Percentiles rank a stretch among this genome's conserved stretches.
Conservation (phyloP, 768 basidiomycete species). For the Mycena venus region DNA sequence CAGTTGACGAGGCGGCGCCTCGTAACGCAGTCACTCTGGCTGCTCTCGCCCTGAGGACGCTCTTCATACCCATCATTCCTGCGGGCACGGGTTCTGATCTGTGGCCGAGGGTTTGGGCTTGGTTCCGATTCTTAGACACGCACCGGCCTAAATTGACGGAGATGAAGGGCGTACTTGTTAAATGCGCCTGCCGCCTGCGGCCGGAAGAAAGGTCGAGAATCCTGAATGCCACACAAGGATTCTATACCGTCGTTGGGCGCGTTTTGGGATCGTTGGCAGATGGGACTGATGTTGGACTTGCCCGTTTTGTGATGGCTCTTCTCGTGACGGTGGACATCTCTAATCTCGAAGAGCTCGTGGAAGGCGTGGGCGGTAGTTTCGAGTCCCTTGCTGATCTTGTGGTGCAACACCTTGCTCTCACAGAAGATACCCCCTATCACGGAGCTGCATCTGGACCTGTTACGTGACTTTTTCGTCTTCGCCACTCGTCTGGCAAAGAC, state of each 20-base stretch:
- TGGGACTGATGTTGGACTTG: neutral
- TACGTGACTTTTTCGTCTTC: neutral
- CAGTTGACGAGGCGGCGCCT: neutral
- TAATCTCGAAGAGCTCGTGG: neutral
- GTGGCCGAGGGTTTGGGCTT: slow-evolving; percentile 5
- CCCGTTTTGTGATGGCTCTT: neutral
- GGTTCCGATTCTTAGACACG: neutral
- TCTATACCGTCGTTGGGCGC: neutral
- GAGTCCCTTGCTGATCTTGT: neutral
- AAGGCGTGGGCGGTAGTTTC: neutral
- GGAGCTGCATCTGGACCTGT: neutral
- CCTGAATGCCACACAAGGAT: neutral
- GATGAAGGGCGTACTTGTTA: neutral
- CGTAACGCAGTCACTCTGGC: neutral
- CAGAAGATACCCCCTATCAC: neutral
- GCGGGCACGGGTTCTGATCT: neutral
- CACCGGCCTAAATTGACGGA: neutral
- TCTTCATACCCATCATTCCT: neutral
- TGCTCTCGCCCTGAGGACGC: neutral
- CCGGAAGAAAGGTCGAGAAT: neutral
- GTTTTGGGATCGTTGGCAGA: neutral
- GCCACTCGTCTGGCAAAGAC: neutral
- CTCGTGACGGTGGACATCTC: neutral
- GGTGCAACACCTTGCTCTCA: neutral
- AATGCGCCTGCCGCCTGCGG: neutral